phyloP scores from a whole-genome alignment of 2,329 filamentous ascomycete genomes.

The Aspergillus proliferans region DNA sequence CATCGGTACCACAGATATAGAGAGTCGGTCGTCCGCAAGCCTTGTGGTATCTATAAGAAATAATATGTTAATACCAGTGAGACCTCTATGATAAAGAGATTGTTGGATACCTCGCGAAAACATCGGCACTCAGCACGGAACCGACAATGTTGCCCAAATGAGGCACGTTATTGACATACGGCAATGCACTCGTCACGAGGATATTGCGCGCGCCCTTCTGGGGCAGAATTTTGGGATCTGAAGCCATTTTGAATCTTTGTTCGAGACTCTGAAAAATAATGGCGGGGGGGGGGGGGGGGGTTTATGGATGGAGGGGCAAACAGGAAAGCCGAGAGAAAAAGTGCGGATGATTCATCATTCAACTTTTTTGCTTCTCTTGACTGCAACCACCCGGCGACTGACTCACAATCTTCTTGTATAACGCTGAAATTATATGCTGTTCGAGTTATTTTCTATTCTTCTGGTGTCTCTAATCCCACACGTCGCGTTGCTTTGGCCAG shows the following conservation, averaged over 20 bases:
- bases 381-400: too few relatives aligned
- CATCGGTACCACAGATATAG: constrained; percentile 82
- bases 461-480: not conserved
- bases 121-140: constrained; percentile 80
- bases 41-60: constrained; percentile 60
- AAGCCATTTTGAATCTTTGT: constrained; percentile 14
- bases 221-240: constrained; percentile 50
- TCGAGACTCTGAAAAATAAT: not conserved
- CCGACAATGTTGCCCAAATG: constrained; percentile 87
- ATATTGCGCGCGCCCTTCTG: constrained; percentile 74
- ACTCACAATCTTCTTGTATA: too few relatives aligned
- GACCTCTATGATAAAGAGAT: not conserved
- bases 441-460: not conserved
- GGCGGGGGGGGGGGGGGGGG: not conserved
- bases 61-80: constrained; percentile 9
- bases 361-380: not conserved
- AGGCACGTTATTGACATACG: constrained; percentile 74
- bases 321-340: not conserved
- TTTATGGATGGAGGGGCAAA: constrained; percentile 1
- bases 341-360: constrained; percentile 2
- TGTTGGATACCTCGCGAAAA: constrained; percentile 55
- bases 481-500: not conserved
- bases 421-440: too few relatives aligned
- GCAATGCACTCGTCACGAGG: constrained; percentile 84
- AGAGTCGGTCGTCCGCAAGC: constrained; percentile 72